Evolutionary conservation across 177 flowering plant species (phyloP).

Genomic region (Vitis hybrid): DNA sequence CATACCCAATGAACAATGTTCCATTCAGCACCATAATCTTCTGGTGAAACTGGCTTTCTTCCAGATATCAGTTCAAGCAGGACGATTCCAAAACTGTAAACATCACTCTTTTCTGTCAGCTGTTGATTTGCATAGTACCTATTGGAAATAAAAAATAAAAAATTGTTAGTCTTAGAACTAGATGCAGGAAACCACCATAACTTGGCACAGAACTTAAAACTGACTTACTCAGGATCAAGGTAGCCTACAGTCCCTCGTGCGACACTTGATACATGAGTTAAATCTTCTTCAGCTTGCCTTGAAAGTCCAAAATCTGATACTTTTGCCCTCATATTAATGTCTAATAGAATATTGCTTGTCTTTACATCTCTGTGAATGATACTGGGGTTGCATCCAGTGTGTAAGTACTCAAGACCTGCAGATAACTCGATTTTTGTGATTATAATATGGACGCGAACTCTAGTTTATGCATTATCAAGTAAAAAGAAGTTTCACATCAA

Average conservation of each 20-base stretch:
- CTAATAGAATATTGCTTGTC: conserved; percentile 92
- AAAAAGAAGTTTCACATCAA: neutral
- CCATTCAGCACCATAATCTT: conserved; percentile 82
- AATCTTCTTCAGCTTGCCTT: conserved; percentile 86
- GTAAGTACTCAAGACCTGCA: conserved; percentile 92
- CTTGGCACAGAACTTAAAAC: neutral
- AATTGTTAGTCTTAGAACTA: conserved; percentile 4
- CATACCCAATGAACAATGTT: conserved; percentile 95
- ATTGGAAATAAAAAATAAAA: conserved; percentile 6
- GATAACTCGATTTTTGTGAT: conserved; percentile 12
- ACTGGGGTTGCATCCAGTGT: conserved; percentile 94
- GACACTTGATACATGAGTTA: conserved; percentile 84
- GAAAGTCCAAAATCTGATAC: conserved; percentile 97
- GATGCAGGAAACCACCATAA: neutral
- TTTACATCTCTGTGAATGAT: conserved; percentile 96
- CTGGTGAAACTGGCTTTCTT: conserved; percentile 73
- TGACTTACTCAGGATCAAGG: conserved; percentile 89
- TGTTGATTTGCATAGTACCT: conserved; percentile 91
- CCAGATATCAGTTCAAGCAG: conserved; percentile 92
- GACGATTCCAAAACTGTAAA: conserved; percentile 93
- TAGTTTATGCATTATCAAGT: neutral
- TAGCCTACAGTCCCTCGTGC: conserved; percentile 94
- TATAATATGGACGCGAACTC: neutral
- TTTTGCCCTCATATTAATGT: conserved; percentile 92
- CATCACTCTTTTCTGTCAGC: conserved; percentile 88